Evolutionary conservation across 2,329 filamentous ascomycete genomes (phyloP), one percentile per base, ranked within the genome.

Genomic region (Calonectria henricotiae): DNA sequence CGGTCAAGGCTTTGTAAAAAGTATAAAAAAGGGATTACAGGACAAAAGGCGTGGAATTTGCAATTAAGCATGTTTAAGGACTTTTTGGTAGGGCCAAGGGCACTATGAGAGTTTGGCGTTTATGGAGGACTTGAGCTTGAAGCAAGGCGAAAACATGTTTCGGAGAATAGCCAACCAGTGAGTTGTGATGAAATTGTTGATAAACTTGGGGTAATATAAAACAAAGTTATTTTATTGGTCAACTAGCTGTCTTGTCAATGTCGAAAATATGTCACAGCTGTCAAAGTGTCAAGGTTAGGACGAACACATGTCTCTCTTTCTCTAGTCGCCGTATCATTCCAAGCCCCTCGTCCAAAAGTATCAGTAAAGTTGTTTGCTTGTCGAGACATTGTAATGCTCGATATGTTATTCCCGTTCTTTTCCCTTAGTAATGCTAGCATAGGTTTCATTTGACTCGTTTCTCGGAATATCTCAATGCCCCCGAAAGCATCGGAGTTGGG

Each of bases 1-100:
- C 89, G 9, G 85, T 90, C 46, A 89, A 89, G 82, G 84, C 87
- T 9, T 77, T 90, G 76, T 89, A 79, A 83, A 27, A 68, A 35
- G 20, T 20, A 20, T 20, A 32, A 47, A 32, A 35, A 35, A 58
- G 39, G 32, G 62, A 55, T 32, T 54, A 55, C 41, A 49, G 44
- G 15, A 25, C 35, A 61, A 35, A 30, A 49, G 60, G 27, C 46
- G 49, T 47, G 67, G 32, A 37, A 39, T 65, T 54, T 69, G 43
- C 46, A 68, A 51, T 49, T 41, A 63, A 43, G 65, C 32, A 32
- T 64, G 37, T 51, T 65, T 25, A 32, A 44, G 35, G 27, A 17
- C 9, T 44, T 44, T 43, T 61, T 32, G 49, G 49, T 49, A 49
- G 27, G 64, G 32, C 20, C 41, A 15, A 25, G 8, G 23, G 58